Evolutionary conservation across 495 filamentous ascomycete species (phyloP).

Genomic region (Penicillium salamii): DNA sequence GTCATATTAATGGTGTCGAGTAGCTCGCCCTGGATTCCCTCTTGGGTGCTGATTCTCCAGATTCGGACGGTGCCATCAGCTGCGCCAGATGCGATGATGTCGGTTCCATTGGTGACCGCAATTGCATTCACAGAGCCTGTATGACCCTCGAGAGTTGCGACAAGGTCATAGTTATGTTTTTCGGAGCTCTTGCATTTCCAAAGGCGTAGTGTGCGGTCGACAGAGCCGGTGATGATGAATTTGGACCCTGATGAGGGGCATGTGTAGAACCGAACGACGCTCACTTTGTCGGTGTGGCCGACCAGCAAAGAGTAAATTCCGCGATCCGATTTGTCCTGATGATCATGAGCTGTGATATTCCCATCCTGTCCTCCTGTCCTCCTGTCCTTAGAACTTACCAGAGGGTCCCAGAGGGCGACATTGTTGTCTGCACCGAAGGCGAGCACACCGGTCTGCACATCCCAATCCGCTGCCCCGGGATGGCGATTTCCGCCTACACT

Average conservation of each 20-base stretch:
- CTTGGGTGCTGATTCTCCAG: conserved; percentile 57
- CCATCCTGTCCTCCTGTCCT: background rate
- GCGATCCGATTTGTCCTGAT: conserved; percentile 44
- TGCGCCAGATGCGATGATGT: conserved; percentile 67
- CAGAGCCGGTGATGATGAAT: conserved; percentile 74
- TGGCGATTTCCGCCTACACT: conserved; percentile 89
- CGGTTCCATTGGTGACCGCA: conserved; percentile 48
- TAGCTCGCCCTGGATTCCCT: conserved; percentile 39
- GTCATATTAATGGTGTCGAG: conserved; percentile 70
- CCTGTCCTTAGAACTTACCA: conserved; percentile 62
- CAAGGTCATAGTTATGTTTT: conserved; percentile 34
- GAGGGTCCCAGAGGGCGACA: conserved; percentile 83
- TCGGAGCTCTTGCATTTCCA: conserved; percentile 51
- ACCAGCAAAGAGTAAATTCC: conserved; percentile 70
- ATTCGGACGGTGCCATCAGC: conserved; percentile 82
- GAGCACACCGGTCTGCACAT: conserved; percentile 63
- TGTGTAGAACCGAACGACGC: conserved; percentile 76
- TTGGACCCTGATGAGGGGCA: conserved; percentile 41
- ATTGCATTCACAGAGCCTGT: conserved; percentile 77
- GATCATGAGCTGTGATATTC: conserved; percentile 8
- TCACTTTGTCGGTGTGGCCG: conserved; percentile 80
- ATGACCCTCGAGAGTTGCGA: conserved; percentile 59
- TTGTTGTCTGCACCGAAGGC: conserved; percentile 89
- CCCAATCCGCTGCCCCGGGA: conserved; percentile 88
- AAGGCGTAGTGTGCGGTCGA: conserved; percentile 73